A percentile compares a stretch with the other conserved stretches of the same genome.
These are phyloP conservation scores for Thelonectria discophora DNA, from an alignment of 2,329 filamentous ascomycete genomes.

Conservation along the genomic window DNA sequence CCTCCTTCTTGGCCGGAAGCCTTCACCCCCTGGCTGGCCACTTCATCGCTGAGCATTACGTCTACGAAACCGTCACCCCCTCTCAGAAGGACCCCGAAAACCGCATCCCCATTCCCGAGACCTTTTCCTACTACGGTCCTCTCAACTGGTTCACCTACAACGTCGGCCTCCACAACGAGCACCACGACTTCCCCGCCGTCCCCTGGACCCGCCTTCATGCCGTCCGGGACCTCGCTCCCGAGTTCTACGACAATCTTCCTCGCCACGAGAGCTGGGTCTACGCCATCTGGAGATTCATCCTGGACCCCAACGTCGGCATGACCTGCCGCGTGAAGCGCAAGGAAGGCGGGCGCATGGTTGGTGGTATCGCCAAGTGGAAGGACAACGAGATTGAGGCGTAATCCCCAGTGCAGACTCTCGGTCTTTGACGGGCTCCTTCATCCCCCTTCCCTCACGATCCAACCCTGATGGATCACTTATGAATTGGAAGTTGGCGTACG, in stretches of 20 bases:
- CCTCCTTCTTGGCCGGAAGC: slow-evolving; percentile 91
- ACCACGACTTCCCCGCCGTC: slow-evolving; percentile 97
- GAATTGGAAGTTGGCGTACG: slow-evolving; percentile 3
- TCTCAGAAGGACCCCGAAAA: slow-evolving; percentile 66
- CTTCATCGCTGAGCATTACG: slow-evolving; percentile 98
- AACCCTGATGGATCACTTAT: not conserved
- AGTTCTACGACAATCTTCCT: slow-evolving; percentile 92
- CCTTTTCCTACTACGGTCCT: slow-evolving; percentile 94
- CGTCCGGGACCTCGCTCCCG: slow-evolving; percentile 81
- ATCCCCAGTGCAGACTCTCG: slow-evolving; percentile 13
- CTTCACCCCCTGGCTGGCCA: slow-evolving; percentile 95
- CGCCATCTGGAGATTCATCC: slow-evolving; percentile 95
- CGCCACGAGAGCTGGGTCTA: slow-evolving; percentile 89
- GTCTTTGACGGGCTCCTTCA: not conserved
- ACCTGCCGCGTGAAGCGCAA: slow-evolving; percentile 93
- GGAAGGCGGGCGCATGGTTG: slow-evolving; percentile 73
- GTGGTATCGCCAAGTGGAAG: slow-evolving; percentile 66
- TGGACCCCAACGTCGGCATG: slow-evolving; percentile 87
- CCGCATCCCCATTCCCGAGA: slow-evolving; percentile 81
- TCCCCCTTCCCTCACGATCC: not conserved
- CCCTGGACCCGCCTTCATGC: slow-evolving; percentile 89
- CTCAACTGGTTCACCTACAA: slow-evolving; percentile 96
- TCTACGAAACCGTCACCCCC: slow-evolving; percentile 72
- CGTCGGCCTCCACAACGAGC: slow-evolving; percentile 97
- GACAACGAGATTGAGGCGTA: slow-evolving; percentile 74